Percentiles rank a stretch among this genome's conserved stretches.
phyloP scores from a whole-genome alignment of 2,329 filamentous ascomycete genomes.

The Colletotrichum cereale region DNA sequence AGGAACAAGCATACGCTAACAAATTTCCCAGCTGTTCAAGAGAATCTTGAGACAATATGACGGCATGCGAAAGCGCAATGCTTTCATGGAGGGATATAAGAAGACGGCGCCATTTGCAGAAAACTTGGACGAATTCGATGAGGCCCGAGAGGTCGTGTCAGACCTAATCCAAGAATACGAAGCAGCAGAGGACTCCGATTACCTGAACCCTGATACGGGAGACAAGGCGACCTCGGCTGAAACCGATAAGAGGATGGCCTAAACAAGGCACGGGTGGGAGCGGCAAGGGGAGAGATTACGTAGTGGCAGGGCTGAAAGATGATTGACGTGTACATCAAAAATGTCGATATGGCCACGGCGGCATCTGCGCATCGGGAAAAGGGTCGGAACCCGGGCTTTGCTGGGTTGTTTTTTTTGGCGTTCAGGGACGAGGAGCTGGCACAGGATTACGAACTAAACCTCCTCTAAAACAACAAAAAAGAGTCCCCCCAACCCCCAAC shows the following conservation, averaged over 20 bases:
- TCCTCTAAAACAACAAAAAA: neutral
- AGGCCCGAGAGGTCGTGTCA: conserved; percentile 89
- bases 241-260: conserved; percentile 63
- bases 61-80: conserved; percentile 93
- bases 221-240: conserved; percentile 66
- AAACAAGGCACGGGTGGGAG: conserved; percentile 28
- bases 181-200: conserved; percentile 90
- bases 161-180: conserved; percentile 96
- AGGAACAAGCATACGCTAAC: conserved; percentile 1
- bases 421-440: conserved; percentile 24
- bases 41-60: conserved; percentile 94
- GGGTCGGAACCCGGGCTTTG: conserved; percentile 28
- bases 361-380: conserved; percentile 25
- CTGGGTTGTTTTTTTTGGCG: conserved; percentile 30
- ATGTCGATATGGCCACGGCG: conserved; percentile 22
- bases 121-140: conserved; percentile 93
- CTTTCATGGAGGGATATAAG: conserved; percentile 96
- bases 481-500: neutral
- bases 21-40: conserved; percentile 78
- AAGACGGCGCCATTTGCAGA: conserved; percentile 94
- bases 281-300: neutral
- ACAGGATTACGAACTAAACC: conserved; percentile 24
- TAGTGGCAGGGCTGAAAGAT: neutral
- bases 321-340: conserved; percentile 11
- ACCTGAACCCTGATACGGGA: conserved; percentile 80